These are phyloP conservation scores for Arthroderma sp. DNA, from an alignment of 2,329 filamentous ascomycete genomes.

Conservation along the genomic window DNA sequence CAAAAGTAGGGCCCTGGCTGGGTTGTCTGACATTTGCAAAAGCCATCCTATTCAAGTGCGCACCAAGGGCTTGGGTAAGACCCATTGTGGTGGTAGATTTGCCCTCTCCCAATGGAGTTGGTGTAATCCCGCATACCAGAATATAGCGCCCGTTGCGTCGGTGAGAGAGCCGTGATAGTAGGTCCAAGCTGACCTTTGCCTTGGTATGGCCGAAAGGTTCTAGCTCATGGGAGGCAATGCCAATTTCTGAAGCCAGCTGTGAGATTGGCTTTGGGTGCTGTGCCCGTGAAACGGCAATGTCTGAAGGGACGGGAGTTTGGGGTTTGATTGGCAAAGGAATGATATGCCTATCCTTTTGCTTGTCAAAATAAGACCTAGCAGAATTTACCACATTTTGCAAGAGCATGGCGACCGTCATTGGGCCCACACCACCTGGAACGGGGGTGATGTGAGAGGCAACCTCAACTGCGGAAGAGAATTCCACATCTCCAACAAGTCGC, in stretches of 20 bases:
- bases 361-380: conserved; percentile 66
- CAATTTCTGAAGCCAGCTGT: conserved; percentile 68
- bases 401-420: conserved; percentile 98
- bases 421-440: conserved; percentile 89
- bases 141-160: conserved; percentile 82
- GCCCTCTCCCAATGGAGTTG: conserved; percentile 89
- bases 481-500: conserved; percentile 86
- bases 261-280: conserved; percentile 90
- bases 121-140: conserved; percentile 88
- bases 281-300: conserved; percentile 79
- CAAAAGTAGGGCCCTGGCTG: conserved; percentile 93
- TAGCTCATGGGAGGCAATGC: conserved; percentile 75
- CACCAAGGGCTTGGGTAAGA: conserved; percentile 80
- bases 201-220: conserved; percentile 94
- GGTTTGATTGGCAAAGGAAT: conserved; percentile 73
- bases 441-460: conserved; percentile 91
- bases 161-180: conserved; percentile 74
- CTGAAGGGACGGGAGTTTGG: conserved; percentile 72
- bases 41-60: conserved; percentile 70
- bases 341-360: conserved; percentile 66
- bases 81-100: conserved; percentile 98
- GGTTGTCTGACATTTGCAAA: conserved; percentile 97
- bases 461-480: conserved; percentile 70
- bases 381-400: conserved; percentile 89
- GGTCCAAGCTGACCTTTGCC: conserved; percentile 76